Conservation (phyloP, 495 filamentous ascomycete genomes). For the Rostrohypoxylon terebratum region DNA sequence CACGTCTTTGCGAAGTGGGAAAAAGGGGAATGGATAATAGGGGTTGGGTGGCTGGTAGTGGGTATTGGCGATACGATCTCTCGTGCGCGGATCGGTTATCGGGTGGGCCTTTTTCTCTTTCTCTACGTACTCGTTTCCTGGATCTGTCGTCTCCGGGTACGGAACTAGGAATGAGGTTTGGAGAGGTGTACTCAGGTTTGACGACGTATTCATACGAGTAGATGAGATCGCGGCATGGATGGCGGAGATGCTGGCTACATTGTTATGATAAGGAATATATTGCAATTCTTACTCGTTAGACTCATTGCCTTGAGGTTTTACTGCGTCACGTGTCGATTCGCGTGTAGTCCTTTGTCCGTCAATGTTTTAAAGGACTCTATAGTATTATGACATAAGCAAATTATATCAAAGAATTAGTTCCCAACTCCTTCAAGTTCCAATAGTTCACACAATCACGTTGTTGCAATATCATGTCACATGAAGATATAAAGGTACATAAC, state of each 20-base stretch:
- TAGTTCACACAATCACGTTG: not conserved
- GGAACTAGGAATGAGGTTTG: not conserved
- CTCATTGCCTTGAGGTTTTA: not conserved
- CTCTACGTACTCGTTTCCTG: not conserved
- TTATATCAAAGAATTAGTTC: not conserved
- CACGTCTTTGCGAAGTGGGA: not conserved
- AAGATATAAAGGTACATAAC: not conserved
- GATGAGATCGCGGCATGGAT: not conserved
- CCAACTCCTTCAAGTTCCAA: not conserved
- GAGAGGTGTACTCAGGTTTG: not conserved
- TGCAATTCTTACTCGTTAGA: conserved; percentile 19
- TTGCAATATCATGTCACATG: not conserved
- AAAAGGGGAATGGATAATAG: not conserved
- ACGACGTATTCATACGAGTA: conserved; percentile 5
- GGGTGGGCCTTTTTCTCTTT: conserved; percentile 10
- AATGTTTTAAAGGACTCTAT: not conserved
- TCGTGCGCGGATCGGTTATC: not conserved
- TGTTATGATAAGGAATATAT: conserved; percentile 32
- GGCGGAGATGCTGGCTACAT: conserved; percentile 12
- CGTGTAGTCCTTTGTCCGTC: not conserved
- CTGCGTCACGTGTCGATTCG: not conserved
- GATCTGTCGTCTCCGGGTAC: not conserved
- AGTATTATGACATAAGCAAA: not conserved
- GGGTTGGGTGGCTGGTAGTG: not conserved
- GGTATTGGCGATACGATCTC: conserved; percentile 5